Percentiles rank a stretch among this genome's conserved stretches.
Conservation (phyloP, 1,284 basidiomycete genomes). For the Ceratobasidium sp. region DNA sequence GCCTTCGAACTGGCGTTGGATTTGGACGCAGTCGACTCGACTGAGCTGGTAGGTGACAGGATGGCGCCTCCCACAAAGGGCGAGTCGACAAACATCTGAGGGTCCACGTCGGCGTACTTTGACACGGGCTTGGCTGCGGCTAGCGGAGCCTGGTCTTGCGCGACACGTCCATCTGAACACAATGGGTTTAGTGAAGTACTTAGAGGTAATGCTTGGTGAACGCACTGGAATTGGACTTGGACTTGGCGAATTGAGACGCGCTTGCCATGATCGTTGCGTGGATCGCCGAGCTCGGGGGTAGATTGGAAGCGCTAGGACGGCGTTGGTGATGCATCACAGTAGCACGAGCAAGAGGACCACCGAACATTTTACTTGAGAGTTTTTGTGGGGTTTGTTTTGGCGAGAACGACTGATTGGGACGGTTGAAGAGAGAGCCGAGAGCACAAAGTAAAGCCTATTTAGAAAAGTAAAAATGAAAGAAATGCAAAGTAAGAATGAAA, state of each 20-base stretch:
- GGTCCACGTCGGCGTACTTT: constrained; percentile 32
- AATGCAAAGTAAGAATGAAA: constrained; percentile 23
- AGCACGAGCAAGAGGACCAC: constrained; percentile 35
- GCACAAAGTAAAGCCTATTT: neutral
- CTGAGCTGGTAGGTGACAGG: constrained; percentile 18
- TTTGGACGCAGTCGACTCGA: constrained; percentile 19
- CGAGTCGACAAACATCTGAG: constrained; percentile 41
- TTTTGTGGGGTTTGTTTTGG: too few species aligned
- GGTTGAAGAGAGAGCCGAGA: neutral
- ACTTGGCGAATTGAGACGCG: constrained; percentile 10
- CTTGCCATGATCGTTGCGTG: constrained; percentile 35
- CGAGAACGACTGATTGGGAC: neutral
- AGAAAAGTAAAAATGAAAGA: constrained; percentile 15
- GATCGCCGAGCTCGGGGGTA: constrained; percentile 29
- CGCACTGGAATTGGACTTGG: constrained; percentile 18
- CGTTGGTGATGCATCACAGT: constrained; percentile 41
- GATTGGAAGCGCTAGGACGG: constrained; percentile 30
- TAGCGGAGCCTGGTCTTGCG: neutral
- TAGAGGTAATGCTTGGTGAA: neutral
- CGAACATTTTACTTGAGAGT: constrained; percentile 34
- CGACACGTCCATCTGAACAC: neutral
- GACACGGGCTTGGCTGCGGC: constrained; percentile 27
- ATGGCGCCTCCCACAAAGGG: constrained; percentile 29
- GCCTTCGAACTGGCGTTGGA: neutral
- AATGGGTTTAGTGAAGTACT: neutral